These are phyloP conservation scores for Scleromitrula shiraiana DNA, from an alignment of 2,329 filamentous ascomycete species.

Conservation along the genomic window DNA sequence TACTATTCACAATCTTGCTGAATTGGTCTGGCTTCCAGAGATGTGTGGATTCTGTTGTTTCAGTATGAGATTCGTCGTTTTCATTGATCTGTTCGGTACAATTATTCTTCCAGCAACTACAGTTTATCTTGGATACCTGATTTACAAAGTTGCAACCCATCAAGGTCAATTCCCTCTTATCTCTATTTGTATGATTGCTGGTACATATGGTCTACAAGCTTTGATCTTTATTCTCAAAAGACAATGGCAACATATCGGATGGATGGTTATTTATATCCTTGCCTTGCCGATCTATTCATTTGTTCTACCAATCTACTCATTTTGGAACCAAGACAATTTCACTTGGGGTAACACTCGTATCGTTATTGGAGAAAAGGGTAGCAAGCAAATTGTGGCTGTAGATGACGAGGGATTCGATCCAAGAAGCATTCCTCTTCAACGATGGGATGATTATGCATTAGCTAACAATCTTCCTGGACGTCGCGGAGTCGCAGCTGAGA, in stretches of 20 bases:
- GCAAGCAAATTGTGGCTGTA: slow-evolving; percentile 81
- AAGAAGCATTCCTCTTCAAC: slow-evolving; percentile 83
- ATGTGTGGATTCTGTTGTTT: slow-evolving; percentile 99
- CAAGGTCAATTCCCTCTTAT: slow-evolving; percentile 74
- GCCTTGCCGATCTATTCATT: slow-evolving; percentile 94
- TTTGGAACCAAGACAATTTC: slow-evolving; percentile 99
- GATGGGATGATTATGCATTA: slow-evolving; percentile 93
- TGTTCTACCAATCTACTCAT: slow-evolving; percentile 86
- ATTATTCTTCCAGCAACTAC: slow-evolving; percentile 86
- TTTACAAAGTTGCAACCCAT: slow-evolving; percentile 66
- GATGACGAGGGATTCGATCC: slow-evolving; percentile 88
- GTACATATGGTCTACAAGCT: slow-evolving; percentile 90
- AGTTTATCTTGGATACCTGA: slow-evolving; percentile 77
- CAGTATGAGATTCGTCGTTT: slow-evolving; percentile 93
- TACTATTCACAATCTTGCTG: slow-evolving; percentile 90
- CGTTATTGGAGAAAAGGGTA: slow-evolving; percentile 88
- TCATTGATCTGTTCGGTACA: slow-evolving; percentile 89
- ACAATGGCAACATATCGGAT: slow-evolving; percentile 97
- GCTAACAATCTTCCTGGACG: slow-evolving; percentile 85
- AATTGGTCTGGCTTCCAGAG: slow-evolving; percentile 83
- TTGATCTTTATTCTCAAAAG: slow-evolving; percentile 94
- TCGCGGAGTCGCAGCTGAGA: slow-evolving; percentile 63
- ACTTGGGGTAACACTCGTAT: slow-evolving; percentile 98
- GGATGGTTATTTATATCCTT: slow-evolving; percentile 99
- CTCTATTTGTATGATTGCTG: slow-evolving; percentile 81